Evolutionary conservation across 2,329 filamentous ascomycete species (phyloP).

Genomic region (Nothophaeocryptopus gaeumannii): DNA sequence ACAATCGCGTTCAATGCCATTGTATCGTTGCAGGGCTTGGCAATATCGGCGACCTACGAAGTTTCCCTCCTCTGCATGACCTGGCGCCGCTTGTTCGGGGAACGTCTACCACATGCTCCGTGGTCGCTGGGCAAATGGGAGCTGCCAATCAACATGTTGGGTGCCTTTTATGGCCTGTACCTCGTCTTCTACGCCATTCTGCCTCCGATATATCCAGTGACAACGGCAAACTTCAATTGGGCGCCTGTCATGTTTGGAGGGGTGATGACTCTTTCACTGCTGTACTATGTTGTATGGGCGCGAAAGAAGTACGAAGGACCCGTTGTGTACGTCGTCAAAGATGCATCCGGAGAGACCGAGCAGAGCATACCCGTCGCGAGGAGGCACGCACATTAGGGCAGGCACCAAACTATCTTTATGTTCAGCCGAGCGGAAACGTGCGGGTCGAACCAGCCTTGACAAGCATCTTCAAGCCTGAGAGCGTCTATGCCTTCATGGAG

Average conservation of each 20-base stretch:
- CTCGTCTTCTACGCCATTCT: conserved; percentile 10
- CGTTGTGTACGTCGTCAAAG: neutral
- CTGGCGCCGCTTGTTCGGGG: conserved; percentile 13
- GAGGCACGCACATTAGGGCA: too few species aligned
- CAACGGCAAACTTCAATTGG: conserved; percentile 49
- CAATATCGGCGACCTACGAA: conserved; percentile 14
- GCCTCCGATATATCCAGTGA: conserved; percentile 29
- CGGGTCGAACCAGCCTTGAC: too few species aligned
- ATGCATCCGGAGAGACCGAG: too few species aligned
- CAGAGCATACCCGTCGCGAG: too few species aligned
- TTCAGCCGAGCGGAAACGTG: too few species aligned
- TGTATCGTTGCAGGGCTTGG: conserved; percentile 1
- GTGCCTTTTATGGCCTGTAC: conserved; percentile 2
- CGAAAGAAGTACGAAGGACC: conserved; percentile 28
- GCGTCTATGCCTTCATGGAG: too few species aligned
- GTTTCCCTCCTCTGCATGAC: conserved; percentile 18
- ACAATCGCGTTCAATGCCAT: conserved; percentile 13
- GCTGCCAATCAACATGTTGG: conserved; percentile 12
- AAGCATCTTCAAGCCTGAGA: too few species aligned
- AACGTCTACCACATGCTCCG: conserved; percentile 15
- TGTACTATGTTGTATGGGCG: conserved; percentile 35
- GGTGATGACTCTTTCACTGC: conserved; percentile 26
- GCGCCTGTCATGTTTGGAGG: conserved; percentile 43
- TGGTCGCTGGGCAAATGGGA: conserved; percentile 22
- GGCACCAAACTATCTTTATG: too few species aligned